phyloP scores from a whole-genome alignment of 208 protist genomes.

The Leishmania arabica region DNA sequence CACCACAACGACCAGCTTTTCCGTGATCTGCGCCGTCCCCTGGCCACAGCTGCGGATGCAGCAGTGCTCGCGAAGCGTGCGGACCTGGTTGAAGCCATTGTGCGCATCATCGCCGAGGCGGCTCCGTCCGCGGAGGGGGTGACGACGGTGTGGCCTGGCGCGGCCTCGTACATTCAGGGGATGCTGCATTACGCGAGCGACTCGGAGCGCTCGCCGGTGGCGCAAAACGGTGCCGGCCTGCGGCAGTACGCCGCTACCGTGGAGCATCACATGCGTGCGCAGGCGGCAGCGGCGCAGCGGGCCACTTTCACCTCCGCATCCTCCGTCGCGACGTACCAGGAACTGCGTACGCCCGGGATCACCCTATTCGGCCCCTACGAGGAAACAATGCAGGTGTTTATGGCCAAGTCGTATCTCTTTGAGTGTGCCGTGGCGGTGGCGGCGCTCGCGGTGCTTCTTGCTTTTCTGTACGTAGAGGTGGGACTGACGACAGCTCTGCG shows the following conservation, averaged over 20 bases:
- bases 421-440: slow-evolving; percentile 35
- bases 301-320: slow-evolving; percentile 12
- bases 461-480: slow-evolving; percentile 57
- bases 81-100: slow-evolving; percentile 67
- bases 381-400: slow-evolving; percentile 54
- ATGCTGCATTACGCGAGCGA: slow-evolving; percentile 47
- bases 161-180: slow-evolving; percentile 55
- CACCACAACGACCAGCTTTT: slow-evolving; percentile 69
- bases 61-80: slow-evolving; percentile 41
- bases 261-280: slow-evolving; percentile 53
- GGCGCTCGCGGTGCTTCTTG: slow-evolving; percentile 31
- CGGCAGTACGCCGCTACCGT: slow-evolving; percentile 45
- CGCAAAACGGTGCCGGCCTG: slow-evolving; percentile 32
- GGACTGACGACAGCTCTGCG: slow-evolving; percentile 34
- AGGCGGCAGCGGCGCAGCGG: slow-evolving; percentile 25
- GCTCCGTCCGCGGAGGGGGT: neutral
- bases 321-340: slow-evolving; percentile 25
- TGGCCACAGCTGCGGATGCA: slow-evolving; percentile 28
- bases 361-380: slow-evolving; percentile 67
- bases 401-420: slow-evolving; percentile 40
- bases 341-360: slow-evolving; percentile 36
- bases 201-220: slow-evolving; percentile 52
- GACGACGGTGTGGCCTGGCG: slow-evolving; percentile 39
- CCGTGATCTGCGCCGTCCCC: slow-evolving; percentile 39
- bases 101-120: slow-evolving; percentile 37